Percentiles rank a stretch among this genome's conserved stretches.
These are phyloP conservation scores for Schizosaccharomyces osmophilus DNA, from an alignment of 805 yeast genomes.

Conservation along the genomic window DNA sequence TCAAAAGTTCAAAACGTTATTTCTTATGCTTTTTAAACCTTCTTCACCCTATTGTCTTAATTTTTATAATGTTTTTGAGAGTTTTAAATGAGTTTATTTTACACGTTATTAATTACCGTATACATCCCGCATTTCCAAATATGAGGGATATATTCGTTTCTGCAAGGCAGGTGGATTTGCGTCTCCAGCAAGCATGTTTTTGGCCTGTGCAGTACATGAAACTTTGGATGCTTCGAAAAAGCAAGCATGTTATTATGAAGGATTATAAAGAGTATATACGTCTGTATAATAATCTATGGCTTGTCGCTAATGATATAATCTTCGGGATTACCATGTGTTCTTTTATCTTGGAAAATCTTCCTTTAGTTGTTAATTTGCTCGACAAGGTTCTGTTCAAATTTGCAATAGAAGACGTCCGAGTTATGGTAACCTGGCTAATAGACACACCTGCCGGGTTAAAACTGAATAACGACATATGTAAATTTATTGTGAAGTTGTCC, in stretches of 20 bases:
- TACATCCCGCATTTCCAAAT: constrained; percentile 7
- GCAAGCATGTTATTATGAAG: constrained; percentile 18
- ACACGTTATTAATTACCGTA: constrained; percentile 12
- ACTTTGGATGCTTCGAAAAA: constrained; percentile 19
- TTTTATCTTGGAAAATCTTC: constrained; percentile 19
- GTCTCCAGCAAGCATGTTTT: constrained; percentile 50
- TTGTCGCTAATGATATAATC: constrained; percentile 56
- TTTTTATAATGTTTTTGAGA: constrained; percentile 10
- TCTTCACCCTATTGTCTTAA: constrained; percentile 7
- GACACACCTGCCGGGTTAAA: constrained; percentile 86
- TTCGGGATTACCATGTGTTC: constrained; percentile 42
- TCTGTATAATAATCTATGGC: constrained; percentile 75
- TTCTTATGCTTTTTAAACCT: constrained; percentile 1
- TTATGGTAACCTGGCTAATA: constrained; percentile 34
- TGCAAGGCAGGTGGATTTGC: constrained; percentile 53
- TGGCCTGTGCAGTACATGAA: constrained; percentile 58
- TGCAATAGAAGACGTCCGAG: background rate
- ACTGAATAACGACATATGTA: constrained; percentile 62
- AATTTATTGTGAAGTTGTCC: constrained; percentile 64
- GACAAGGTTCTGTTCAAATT: background rate
- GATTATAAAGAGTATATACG: constrained; percentile 25
- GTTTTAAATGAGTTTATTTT: constrained; percentile 13
- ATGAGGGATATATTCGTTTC: constrained; percentile 28
- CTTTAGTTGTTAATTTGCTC: constrained; percentile 9
- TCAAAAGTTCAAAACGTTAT: constrained; percentile 2